phyloP scores from a whole-genome alignment of 208 protist genomes.

The Leishmania amazonensis region DNA sequence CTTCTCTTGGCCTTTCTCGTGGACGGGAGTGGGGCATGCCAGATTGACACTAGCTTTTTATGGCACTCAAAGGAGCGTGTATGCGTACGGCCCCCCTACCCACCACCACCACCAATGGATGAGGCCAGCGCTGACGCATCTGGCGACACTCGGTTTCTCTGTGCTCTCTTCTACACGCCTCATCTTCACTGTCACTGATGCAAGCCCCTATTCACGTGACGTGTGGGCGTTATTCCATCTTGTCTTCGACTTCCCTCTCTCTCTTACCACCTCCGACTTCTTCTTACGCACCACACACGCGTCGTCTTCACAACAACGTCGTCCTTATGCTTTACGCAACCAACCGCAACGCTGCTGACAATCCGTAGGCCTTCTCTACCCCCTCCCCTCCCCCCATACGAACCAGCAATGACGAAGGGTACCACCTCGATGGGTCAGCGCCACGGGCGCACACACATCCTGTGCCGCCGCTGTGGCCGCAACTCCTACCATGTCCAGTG shows the following conservation, averaged over 20 bases:
- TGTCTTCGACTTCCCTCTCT: background rate
- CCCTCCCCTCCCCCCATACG: background rate
- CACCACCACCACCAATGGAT: too few relatives aligned
- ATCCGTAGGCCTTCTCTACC: background rate
- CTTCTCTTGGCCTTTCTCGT: background rate
- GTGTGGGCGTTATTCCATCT: background rate
- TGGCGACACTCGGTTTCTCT: background rate
- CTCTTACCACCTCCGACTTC: background rate
- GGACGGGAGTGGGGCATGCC: too few relatives aligned
- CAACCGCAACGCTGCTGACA: background rate
- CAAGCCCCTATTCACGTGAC: background rate
- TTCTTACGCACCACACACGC: background rate
- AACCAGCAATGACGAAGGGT: conserved; percentile 85
- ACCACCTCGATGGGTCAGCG: conserved; percentile 91
- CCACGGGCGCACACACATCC: conserved; percentile 95
- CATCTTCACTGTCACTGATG: background rate
- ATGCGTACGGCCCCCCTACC: background rate
- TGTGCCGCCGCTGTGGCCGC: conserved; percentile 98
- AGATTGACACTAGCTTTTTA: background rate
- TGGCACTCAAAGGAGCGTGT: too few relatives aligned
- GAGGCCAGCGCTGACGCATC: too few relatives aligned
- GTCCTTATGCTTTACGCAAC: background rate
- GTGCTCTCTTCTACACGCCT: background rate
- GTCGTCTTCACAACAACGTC: too few relatives aligned
- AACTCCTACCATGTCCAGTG: conserved; percentile 98